Evolutionary conservation across 495 filamentous ascomycete species (phyloP).

Genomic region (Diplogelasinospora grovesii): DNA sequence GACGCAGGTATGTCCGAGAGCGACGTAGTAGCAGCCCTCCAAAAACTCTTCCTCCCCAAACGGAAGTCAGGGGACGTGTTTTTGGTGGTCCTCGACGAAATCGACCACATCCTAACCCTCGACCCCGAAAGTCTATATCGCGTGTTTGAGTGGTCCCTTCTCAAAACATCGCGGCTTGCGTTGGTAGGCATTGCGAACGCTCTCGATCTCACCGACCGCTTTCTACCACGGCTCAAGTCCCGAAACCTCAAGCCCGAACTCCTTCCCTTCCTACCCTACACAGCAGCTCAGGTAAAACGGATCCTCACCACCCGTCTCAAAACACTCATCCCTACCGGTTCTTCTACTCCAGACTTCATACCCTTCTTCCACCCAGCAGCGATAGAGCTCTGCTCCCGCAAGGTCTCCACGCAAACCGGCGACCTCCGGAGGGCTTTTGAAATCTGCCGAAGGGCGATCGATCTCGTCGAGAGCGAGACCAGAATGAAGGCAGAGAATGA

Average conservation of each 20-base stretch:
- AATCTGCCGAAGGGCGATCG: constrained; percentile 81
- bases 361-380: constrained; percentile 92
- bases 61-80: constrained; percentile 53
- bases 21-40: constrained; percentile 53
- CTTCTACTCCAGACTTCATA: constrained; percentile 48
- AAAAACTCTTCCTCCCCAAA: constrained; percentile 57
- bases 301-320: constrained; percentile 81
- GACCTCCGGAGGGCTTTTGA: constrained; percentile 95
- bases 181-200: constrained; percentile 95
- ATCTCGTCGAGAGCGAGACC: constrained; percentile 81
- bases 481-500: constrained; percentile 54
- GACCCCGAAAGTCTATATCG: constrained; percentile 83
- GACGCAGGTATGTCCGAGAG: constrained; percentile 35
- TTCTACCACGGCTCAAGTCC: constrained; percentile 87
- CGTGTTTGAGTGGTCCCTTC: constrained; percentile 89
- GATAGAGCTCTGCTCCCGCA: constrained; percentile 87
- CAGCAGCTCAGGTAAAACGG: constrained; percentile 75
- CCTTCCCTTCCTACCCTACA: constrained; percentile 90
- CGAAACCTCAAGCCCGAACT: constrained; percentile 83
- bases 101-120: constrained; percentile 83
- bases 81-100: constrained; percentile 84
- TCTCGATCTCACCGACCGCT: constrained; percentile 89
- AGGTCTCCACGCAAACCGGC: constrained; percentile 86
- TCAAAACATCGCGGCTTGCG: constrained; percentile 66
- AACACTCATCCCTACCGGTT: constrained; percentile 52